Evolutionary conservation across 208 protist genomes (phyloP).

Genomic region (Trypanosoma vivax): DNA sequence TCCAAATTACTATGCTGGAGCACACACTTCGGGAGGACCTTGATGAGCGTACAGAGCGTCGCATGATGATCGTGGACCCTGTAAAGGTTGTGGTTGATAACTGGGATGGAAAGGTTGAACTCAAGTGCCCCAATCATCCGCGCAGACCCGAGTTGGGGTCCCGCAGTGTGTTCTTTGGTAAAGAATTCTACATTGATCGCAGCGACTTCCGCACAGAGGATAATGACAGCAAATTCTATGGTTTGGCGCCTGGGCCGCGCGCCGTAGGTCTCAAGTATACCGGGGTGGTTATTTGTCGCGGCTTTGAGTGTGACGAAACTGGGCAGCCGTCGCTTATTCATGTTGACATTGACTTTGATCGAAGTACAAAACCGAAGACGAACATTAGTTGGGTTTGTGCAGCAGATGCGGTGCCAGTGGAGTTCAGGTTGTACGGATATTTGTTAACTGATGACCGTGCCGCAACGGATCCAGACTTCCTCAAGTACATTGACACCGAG

Average conservation of each 20-base stretch:
- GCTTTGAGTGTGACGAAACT: slow-evolving; percentile 63
- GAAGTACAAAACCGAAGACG: slow-evolving; percentile 82
- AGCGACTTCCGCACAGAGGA: slow-evolving; percentile 93
- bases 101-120: slow-evolving; percentile 75
- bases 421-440: slow-evolving; percentile 72
- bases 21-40: slow-evolving; percentile 92
- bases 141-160: slow-evolving; percentile 71
- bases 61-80: slow-evolving; percentile 92
- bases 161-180: slow-evolving; percentile 83
- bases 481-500: slow-evolving; percentile 83
- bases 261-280: slow-evolving; percentile 84
- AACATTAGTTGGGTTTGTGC: slow-evolving; percentile 90
- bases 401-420: slow-evolving; percentile 42
- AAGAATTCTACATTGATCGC: slow-evolving; percentile 96
- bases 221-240: slow-evolving; percentile 84
- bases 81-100: slow-evolving; percentile 94
- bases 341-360: slow-evolving; percentile 83
- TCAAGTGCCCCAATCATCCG: slow-evolving; percentile 95
- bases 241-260: slow-evolving; percentile 71
- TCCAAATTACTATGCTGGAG: slow-evolving; percentile 94
- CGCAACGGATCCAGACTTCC: slow-evolving; percentile 77
- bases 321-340: slow-evolving; percentile 67
- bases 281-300: slow-evolving; percentile 80
- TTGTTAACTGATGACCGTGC: slow-evolving; percentile 85
- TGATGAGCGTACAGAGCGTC: slow-evolving; percentile 83